phyloP scores from a whole-genome alignment of 2,329 filamentous ascomycete genomes.

The Calonectria fujianensis region DNA sequence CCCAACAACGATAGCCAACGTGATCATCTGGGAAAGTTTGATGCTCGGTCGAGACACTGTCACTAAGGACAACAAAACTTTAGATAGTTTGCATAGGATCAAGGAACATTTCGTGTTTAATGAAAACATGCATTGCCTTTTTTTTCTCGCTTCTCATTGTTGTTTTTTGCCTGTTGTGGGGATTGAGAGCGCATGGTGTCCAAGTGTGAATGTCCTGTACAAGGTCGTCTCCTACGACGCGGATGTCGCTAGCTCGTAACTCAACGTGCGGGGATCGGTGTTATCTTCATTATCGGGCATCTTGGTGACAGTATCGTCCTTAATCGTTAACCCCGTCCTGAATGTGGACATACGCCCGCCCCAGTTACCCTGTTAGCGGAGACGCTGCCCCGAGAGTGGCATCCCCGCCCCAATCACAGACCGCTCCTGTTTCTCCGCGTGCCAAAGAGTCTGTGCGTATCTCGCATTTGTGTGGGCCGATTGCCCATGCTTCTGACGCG shows the following conservation, averaged over 20 bases:
- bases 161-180: too few species aligned
- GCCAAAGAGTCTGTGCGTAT: slow-evolving; percentile 16
- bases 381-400: background rate
- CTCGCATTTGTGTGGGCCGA: slow-evolving; percentile 8
- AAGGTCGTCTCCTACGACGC: background rate
- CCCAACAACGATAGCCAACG: too few species aligned
- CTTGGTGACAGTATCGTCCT: background rate
- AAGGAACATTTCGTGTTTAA: background rate
- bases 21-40: background rate
- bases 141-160: background rate
- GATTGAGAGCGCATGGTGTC: background rate
- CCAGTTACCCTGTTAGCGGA: background rate
- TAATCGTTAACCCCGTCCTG: background rate
- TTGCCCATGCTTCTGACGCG: background rate
- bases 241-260: background rate
- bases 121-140: background rate
- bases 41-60: background rate
- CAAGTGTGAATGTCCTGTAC: background rate
- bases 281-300: background rate
- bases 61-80: background rate
- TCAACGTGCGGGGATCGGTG: background rate
- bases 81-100: background rate
- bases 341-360: background rate
- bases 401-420: slow-evolving; percentile 10
- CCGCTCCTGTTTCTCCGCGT: slow-evolving; percentile 8